Percentiles rank a stretch among this genome's conserved stretches.
These are phyloP conservation scores for Arxiozyma heterogenica DNA, from an alignment of 1,139 yeast species.

Conservation along the genomic window DNA sequence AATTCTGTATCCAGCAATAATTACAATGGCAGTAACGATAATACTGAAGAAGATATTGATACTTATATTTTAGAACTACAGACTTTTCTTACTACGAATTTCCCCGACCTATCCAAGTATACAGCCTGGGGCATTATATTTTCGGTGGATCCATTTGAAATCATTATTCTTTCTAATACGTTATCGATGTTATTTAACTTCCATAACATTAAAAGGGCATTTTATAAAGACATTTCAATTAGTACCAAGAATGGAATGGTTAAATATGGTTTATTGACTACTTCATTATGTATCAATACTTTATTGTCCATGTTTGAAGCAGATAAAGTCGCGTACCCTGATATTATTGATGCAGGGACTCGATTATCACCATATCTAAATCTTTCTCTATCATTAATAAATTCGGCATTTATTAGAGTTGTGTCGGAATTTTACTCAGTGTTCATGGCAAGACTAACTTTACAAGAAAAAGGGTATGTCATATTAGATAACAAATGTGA, in stretches of 20 bases:
- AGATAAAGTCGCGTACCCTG: slow-evolving; percentile 1
- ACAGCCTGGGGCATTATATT: slow-evolving; percentile 7
- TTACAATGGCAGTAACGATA: not conserved
- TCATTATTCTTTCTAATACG: slow-evolving; percentile 11
- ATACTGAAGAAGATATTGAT: slow-evolving; percentile 6
- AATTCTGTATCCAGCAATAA: slow-evolving; percentile 2
- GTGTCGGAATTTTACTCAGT: slow-evolving; percentile 17
- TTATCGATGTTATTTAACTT: slow-evolving; percentile 16
- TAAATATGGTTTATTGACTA: slow-evolving; percentile 9
- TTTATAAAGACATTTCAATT: slow-evolving; percentile 6
- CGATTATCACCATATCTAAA: slow-evolving; percentile 9
- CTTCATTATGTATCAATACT: slow-evolving; percentile 14
- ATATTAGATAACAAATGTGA: slow-evolving; percentile 7
- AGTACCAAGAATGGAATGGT: slow-evolving; percentile 10
- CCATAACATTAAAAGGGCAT: slow-evolving; percentile 11
- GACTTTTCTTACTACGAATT: slow-evolving; percentile 8
- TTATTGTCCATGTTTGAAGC: slow-evolving; percentile 10
- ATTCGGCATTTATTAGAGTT: slow-evolving; percentile 14
- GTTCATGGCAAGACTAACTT: slow-evolving; percentile 15
- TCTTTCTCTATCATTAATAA: slow-evolving; percentile 12
- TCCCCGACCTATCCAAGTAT: slow-evolving; percentile 11
- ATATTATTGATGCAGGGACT: not conserved
- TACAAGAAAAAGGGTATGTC: slow-evolving; percentile 13
- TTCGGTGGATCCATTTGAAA: slow-evolving; percentile 14
- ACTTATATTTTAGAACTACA: slow-evolving; percentile 6